Conservation (phyloP, 1,139 yeast genomes). For the Entelexis paramagnoliae region DNA sequence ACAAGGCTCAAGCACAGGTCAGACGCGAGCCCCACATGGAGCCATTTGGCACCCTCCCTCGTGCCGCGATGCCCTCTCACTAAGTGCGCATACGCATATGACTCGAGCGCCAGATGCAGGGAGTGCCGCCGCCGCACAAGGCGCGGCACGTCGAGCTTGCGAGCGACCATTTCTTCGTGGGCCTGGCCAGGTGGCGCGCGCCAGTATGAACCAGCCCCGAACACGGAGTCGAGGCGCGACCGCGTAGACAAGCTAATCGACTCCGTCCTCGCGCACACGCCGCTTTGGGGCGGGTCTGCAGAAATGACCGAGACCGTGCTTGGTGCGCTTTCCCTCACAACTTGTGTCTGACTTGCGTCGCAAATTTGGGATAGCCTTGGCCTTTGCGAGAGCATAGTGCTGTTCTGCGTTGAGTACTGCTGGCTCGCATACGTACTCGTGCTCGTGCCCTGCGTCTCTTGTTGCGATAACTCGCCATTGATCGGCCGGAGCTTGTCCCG, state of each 20-base stretch:
- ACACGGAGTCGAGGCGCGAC: neutral
- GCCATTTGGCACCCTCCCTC: conserved; percentile 8
- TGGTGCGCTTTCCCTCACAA: neutral
- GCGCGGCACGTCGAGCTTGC: neutral
- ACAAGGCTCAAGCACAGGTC: conserved; percentile 13
- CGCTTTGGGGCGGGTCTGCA: neutral
- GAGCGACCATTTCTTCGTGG: neutral
- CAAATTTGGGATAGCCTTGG: neutral
- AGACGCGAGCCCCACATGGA: conserved; percentile 16
- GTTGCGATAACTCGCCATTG: too few relatives aligned
- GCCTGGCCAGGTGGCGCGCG: neutral
- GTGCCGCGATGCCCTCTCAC: neutral
- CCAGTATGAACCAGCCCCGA: neutral
- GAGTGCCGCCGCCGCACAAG: neutral
- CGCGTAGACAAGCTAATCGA: neutral
- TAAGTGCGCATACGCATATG: conserved; percentile 6
- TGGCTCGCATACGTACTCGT: neutral
- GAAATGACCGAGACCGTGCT: neutral
- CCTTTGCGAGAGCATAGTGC: neutral
- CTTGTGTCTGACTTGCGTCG: neutral
- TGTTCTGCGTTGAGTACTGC: neutral
- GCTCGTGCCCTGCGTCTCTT: neutral
- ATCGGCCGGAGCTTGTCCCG: neutral
- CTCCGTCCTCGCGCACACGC: neutral
- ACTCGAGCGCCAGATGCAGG: conserved; percentile 3